phyloP scores from a whole-genome alignment of 148 eudicot genomes.

The Vaccinium vitisidaea region DNA sequence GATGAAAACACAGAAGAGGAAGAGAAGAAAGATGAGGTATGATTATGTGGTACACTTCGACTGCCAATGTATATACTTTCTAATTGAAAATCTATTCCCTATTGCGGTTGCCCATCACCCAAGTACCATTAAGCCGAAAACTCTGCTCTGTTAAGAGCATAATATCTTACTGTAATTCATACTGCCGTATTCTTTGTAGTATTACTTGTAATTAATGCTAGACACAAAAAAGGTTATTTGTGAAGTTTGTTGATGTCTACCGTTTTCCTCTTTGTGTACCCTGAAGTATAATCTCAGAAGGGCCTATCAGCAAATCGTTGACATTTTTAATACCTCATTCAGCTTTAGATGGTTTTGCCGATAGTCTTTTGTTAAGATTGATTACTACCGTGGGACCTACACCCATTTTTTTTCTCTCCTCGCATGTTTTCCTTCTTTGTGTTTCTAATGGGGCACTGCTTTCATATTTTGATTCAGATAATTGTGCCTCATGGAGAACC shows the following conservation, averaged over 20 bases:
- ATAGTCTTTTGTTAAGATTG: neutral
- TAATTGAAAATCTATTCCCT: neutral
- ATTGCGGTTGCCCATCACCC: neutral
- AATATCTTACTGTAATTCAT: neutral
- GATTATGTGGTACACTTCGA: neutral
- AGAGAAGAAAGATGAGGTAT: slow-evolving; percentile 79
- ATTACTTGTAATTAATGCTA: neutral
- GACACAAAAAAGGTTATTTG: neutral
- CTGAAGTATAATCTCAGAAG: neutral
- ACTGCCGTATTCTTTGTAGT: neutral
- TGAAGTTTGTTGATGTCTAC: neutral
- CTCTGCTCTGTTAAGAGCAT: neutral
- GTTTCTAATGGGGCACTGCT: neutral
- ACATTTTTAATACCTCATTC: neutral
- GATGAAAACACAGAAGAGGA: slow-evolving; percentile 45
- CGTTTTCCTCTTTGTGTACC: neutral
- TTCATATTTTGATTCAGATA: slow-evolving; percentile 46
- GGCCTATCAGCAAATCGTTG: neutral
- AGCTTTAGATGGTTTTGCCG: neutral
- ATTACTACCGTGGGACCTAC: neutral
- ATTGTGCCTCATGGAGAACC: slow-evolving; percentile 97
- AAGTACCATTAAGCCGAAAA: neutral
- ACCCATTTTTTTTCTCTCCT: neutral
- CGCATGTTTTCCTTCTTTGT: neutral
- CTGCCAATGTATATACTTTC: neutral